phyloP scores from a whole-genome alignment of 73 alveolate genomes.

The Paramecium sonneborni region DNA sequence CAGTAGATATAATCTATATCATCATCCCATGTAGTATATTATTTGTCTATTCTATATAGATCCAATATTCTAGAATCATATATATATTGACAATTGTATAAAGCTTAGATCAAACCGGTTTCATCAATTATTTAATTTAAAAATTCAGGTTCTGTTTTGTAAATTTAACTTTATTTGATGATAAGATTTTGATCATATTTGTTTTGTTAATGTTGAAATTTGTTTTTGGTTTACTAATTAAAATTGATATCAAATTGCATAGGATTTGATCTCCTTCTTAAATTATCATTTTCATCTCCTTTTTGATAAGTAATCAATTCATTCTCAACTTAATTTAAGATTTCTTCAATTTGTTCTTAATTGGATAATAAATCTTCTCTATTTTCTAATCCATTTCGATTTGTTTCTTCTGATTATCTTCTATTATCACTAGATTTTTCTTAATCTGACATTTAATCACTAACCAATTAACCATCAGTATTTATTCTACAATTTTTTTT shows the following conservation, averaged over 20 bases:
- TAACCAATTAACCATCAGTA: conserved; percentile 19
- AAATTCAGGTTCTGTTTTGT: conserved; percentile 11
- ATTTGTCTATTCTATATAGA: neutral
- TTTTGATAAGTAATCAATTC: neutral
- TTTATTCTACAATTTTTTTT: neutral
- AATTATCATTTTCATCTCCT: neutral
- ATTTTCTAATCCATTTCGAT: neutral
- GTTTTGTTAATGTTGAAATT: neutral
- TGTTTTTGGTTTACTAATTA: neutral
- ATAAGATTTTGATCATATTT: neutral
- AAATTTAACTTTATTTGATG: neutral
- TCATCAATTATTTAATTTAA: neutral
- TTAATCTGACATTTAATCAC: neutral
- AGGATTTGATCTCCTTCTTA: neutral
- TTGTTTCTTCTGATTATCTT: conserved; percentile 40
- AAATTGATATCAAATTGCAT: neutral
- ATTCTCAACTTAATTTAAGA: neutral
- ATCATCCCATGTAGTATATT: conserved; percentile 22
- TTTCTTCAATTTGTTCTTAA: neutral
- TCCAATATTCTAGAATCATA: conserved; percentile 1
- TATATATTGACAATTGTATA: neutral
- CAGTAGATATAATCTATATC: conserved; percentile 20
- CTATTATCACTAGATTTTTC: conserved; percentile 28
- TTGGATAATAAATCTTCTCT: conserved; percentile 25
- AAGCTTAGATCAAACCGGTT: neutral